Percentiles rank a stretch among this genome's conserved stretches.
These are phyloP conservation scores for Daldinia concentrica DNA, from an alignment of 495 filamentous ascomycete species.

Conservation along the genomic window DNA sequence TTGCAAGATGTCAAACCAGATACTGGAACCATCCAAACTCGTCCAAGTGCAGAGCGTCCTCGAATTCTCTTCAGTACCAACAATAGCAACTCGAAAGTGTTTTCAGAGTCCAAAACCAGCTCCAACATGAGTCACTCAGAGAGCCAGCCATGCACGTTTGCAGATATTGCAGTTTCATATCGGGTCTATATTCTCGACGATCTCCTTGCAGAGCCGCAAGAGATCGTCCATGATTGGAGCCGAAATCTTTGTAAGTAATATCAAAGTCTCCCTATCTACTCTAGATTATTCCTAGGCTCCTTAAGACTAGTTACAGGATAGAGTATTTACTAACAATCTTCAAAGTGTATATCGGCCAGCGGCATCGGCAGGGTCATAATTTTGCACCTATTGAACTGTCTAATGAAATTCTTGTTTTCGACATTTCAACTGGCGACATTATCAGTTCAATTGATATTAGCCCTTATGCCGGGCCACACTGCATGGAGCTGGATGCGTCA, in stretches of 20 bases:
- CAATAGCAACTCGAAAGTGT: not conserved
- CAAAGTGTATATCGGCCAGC: conserved; percentile 38
- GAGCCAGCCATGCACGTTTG: conserved; percentile 31
- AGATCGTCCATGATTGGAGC: conserved; percentile 41
- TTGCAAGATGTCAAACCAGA: conserved; percentile 9
- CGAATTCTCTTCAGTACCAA: conserved; percentile 8
- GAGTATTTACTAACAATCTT: not conserved
- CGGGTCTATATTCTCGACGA: conserved; percentile 44
- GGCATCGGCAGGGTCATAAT: conserved; percentile 36
- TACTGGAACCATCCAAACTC: conserved; percentile 3
- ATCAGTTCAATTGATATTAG: conserved; percentile 35
- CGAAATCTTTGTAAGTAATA: conserved; percentile 19
- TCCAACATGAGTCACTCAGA: conserved; percentile 31
- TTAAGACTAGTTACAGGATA: not conserved
- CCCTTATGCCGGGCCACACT: conserved; percentile 39
- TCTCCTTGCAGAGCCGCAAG: conserved; percentile 43
- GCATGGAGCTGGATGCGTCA: conserved; percentile 34
- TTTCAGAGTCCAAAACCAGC: not conserved
- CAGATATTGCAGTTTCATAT: conserved; percentile 38
- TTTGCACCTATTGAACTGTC: conserved; percentile 40
- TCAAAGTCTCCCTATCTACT: not conserved
- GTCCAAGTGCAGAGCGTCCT: conserved; percentile 11
- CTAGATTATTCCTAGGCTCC: not conserved
- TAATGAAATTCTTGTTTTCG: conserved; percentile 35
- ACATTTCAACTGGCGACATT: conserved; percentile 31